These are phyloP conservation scores for Psilocybe cyanescens DNA, from an alignment of 768 basidiomycete species.

Conservation along the genomic window DNA sequence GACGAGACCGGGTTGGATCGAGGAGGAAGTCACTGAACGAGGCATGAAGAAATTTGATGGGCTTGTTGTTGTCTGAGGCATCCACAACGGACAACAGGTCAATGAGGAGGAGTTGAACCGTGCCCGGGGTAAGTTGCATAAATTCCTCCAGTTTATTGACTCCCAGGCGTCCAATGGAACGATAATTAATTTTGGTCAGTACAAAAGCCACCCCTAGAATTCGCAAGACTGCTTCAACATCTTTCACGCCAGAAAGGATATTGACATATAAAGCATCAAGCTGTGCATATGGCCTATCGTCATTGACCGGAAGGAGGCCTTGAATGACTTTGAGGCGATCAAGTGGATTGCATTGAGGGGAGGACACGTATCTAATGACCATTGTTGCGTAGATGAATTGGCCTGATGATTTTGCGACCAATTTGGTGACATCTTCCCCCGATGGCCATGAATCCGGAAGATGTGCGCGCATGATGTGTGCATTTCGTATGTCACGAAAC, in stretches of 20 bases:
- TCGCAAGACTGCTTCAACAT: neutral
- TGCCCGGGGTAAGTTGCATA: no score
- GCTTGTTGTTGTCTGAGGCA: no score
- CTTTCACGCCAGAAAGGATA: slow-evolving; percentile 8
- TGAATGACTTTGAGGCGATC: slow-evolving; percentile 1
- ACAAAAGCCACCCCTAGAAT: neutral
- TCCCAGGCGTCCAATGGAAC: no score
- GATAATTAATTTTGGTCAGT: no score
- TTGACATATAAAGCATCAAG: slow-evolving; percentile 10
- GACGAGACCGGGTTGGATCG: no score
- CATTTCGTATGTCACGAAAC: neutral
- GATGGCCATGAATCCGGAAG: slow-evolving; percentile 4
- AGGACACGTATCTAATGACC: slow-evolving; percentile 11
- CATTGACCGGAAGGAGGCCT: neutral
- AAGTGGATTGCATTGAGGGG: neutral
- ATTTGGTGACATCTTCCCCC: neutral
- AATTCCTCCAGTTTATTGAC: no score
- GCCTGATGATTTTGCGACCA: slow-evolving; percentile 6
- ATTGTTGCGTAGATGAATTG: neutral
- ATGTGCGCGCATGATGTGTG: neutral
- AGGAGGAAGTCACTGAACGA: no score
- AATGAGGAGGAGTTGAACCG: no score
- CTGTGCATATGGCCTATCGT: neutral
- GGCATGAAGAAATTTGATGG: no score
- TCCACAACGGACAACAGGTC: no score